phyloP scores from a whole-genome alignment of 1,284 basidiomycete species.

The Heterobasidion annosum region DNA sequence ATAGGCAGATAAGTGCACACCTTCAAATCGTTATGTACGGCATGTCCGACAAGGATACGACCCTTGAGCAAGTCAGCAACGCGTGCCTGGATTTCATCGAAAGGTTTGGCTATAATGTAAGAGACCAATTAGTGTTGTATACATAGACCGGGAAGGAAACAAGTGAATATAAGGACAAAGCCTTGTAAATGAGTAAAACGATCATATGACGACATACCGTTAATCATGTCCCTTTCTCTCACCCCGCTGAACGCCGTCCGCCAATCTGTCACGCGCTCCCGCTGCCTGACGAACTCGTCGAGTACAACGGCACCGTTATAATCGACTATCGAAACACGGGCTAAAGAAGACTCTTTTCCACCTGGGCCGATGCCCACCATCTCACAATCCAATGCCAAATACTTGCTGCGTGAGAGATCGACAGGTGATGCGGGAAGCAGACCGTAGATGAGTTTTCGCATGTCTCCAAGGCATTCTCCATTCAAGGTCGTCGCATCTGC shows the following conservation, averaged over 20 bases:
- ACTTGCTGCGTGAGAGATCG: neutral
- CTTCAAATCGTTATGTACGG: constrained; percentile 87
- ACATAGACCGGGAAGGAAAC: neutral
- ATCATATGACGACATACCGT: constrained; percentile 33
- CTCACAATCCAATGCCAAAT: constrained; percentile 71
- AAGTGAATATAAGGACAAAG: neutral
- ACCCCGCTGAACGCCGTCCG: constrained; percentile 90
- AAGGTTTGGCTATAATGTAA: constrained; percentile 52
- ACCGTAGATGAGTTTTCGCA: neutral
- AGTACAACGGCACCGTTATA: constrained; percentile 76
- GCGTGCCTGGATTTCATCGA: constrained; percentile 73
- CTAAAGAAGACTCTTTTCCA: constrained; percentile 77
- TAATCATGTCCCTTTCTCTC: constrained; percentile 64
- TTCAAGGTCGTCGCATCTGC: neutral
- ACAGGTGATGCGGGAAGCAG: neutral
- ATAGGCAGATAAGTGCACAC: constrained; percentile 26
- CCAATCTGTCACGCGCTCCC: constrained; percentile 90
- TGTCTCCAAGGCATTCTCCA: neutral
- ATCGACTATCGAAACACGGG: constrained; percentile 90
- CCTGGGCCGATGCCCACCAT: constrained; percentile 93
- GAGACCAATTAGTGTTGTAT: too few relatives aligned
- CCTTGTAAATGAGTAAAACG: neutral
- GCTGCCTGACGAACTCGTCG: constrained; percentile 84
- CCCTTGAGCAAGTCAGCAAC: constrained; percentile 79
- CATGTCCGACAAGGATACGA: constrained; percentile 88